phyloP scores from a whole-genome alignment of 257 asterid species.

The Rhazya stricta region DNA sequence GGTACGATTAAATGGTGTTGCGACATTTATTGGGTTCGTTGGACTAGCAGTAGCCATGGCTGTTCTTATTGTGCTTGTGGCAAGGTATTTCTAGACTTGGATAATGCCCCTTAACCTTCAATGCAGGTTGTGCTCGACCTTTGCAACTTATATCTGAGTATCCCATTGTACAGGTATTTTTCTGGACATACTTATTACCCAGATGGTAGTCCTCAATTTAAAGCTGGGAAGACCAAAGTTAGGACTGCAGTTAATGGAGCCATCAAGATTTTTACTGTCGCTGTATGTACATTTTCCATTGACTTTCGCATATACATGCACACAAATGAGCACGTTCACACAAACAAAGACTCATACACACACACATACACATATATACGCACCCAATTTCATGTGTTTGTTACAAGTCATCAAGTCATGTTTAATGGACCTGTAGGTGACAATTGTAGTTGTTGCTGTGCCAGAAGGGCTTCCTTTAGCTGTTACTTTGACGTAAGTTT shows the following conservation, averaged over 20 bases:
- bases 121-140: not conserved
- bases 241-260: conserved; percentile 75
- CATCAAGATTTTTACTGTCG: conserved; percentile 79
- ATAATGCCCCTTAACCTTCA: conserved; percentile 10
- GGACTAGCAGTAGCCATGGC: conserved; percentile 75
- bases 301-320: not conserved
- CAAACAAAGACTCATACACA: not conserved
- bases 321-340: not conserved
- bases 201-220: conserved; percentile 50
- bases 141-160: conserved; percentile 10
- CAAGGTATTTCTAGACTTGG: conserved; percentile 41
- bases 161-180: conserved; percentile 52
- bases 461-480: conserved; percentile 99
- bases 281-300: conserved; percentile 50
- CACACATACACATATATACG: not conserved
- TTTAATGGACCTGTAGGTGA: conserved; percentile 46
- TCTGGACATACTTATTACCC: conserved; percentile 68
- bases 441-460: conserved; percentile 95
- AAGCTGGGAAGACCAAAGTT: conserved; percentile 56
- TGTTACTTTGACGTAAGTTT: conserved; percentile 86
- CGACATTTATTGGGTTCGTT: conserved; percentile 83
- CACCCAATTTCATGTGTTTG: not conserved
- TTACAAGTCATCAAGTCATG: conserved; percentile 2
- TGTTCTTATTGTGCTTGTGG: conserved; percentile 68
- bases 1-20: conserved; percentile 94